phyloP scores from a whole-genome alignment of 2,329 filamentous ascomycete genomes.

The Verticillium alfalfae region DNA sequence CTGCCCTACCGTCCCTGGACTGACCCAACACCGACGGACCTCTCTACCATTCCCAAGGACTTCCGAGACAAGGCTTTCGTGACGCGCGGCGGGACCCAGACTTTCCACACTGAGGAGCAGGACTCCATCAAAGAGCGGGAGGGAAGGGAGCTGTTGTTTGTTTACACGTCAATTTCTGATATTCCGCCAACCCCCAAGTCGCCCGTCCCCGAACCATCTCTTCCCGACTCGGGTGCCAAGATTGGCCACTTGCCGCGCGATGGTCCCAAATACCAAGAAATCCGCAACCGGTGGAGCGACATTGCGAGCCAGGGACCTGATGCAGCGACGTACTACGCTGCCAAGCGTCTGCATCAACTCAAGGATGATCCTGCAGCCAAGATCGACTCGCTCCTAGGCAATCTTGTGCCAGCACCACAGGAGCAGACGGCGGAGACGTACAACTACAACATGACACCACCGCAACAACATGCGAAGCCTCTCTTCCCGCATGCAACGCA shows the following conservation, averaged over 20 bases:
- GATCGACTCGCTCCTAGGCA: conserved; percentile 33
- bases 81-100: conserved; percentile 47
- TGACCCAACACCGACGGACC: conserved; percentile 40
- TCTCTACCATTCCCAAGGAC: conserved; percentile 39
- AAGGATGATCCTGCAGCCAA: conserved; percentile 27
- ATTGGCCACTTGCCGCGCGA: conserved; percentile 30
- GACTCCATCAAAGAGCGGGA: conserved; percentile 51
- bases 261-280: conserved; percentile 38
- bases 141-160: conserved; percentile 54
- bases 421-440: not conserved
- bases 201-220: conserved; percentile 30
- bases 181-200: conserved; percentile 54
- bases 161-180: conserved; percentile 48
- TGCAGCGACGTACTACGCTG: conserved; percentile 34
- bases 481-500: conserved; percentile 11
- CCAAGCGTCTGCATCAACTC: conserved; percentile 31
- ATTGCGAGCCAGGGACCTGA: conserved; percentile 35
- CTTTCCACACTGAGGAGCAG: conserved; percentile 50
- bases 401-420: conserved; percentile 17
- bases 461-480: not conserved
- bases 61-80: conserved; percentile 42
- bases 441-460: conserved; percentile 13
- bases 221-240: conserved; percentile 17
- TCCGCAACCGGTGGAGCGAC: conserved; percentile 44
- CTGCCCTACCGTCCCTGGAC: conserved; percentile 47